phyloP scores from a whole-genome alignment of 495 filamentous ascomycete genomes.

The Sabuloglossum arenarium region DNA sequence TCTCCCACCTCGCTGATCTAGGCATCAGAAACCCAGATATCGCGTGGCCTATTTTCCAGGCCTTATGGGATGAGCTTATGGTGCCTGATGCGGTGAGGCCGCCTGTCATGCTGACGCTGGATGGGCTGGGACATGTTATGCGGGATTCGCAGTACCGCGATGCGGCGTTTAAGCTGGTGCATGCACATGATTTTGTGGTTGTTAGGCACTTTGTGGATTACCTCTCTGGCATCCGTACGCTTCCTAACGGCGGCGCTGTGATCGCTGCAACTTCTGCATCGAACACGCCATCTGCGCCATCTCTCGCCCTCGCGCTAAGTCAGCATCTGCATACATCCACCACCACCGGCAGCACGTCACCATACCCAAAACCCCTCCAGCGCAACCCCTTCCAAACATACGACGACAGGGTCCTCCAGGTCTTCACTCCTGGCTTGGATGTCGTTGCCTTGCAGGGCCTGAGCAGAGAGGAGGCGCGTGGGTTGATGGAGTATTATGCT shows the following conservation, averaged over 20 bases:
- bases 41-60: conserved; percentile 64
- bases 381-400: conserved; percentile 41
- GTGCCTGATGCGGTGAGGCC: conserved; percentile 36
- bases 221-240: conserved; percentile 32
- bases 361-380: conserved; percentile 24
- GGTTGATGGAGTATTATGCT: conserved; percentile 85
- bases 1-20: conserved; percentile 43
- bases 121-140: conserved; percentile 69
- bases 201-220: conserved; percentile 53
- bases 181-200: conserved; percentile 68
- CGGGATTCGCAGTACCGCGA: conserved; percentile 46
- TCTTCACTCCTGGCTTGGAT: conserved; percentile 22
- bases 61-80: conserved; percentile 60
- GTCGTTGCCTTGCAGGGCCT: conserved; percentile 37
- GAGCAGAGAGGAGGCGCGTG: conserved; percentile 51
- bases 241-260: conserved; percentile 63
- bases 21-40: conserved; percentile 54
- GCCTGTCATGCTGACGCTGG: conserved; percentile 57
- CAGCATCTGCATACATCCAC: conserved; percentile 22
- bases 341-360: conserved; percentile 17
- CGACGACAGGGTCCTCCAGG: conserved; percentile 42
- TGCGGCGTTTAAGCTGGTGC: conserved; percentile 45
- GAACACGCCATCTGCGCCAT: conserved; percentile 38
- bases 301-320: conserved; percentile 42
- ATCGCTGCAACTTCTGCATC: conserved; percentile 48